phyloP scores from a whole-genome alignment of 2,329 filamentous ascomycete genomes.

The Metarhizium humberi region DNA sequence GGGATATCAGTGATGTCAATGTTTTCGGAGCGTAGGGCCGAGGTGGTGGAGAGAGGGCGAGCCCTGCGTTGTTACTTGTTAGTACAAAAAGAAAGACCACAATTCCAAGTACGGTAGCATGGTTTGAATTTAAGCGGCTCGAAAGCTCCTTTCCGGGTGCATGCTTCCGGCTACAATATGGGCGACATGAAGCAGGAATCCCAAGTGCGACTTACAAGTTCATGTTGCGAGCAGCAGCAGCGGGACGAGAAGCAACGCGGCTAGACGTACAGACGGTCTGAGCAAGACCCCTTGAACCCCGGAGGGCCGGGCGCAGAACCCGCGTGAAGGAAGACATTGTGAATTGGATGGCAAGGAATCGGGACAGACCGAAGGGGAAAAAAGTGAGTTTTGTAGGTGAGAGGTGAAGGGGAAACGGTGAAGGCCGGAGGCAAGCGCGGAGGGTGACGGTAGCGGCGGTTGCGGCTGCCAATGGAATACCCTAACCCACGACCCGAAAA shows the following conservation, averaged over 20 bases:
- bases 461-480: not conserved
- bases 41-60: conserved; percentile 53
- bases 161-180: too few species aligned
- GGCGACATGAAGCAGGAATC: not conserved
- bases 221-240: not conserved
- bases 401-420: not conserved
- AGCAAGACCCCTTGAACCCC: conserved; percentile 30
- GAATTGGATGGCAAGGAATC: not conserved
- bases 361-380: not conserved
- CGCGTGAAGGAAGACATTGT: conserved; percentile 39
- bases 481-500: not conserved
- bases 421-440: not conserved
- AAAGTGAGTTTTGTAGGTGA: not conserved
- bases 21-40: conserved; percentile 35
- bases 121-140: too few species aligned
- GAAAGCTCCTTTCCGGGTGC: too few species aligned
- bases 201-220: conserved; percentile 16
- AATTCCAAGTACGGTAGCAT: too few species aligned
- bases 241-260: not conserved
- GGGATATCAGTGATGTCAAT: conserved; percentile 65
- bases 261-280: conserved; percentile 17
- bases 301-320: conserved; percentile 41
- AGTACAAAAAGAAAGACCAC: too few species aligned
- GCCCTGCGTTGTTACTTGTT: conserved; percentile 7
- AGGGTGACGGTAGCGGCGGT: not conserved